Evolutionary conservation across 2,329 filamentous ascomycete genomes (phyloP), one percentile per base, ranked within the genome.

Genomic region (Torrubiellomyces zombiae): DNA sequence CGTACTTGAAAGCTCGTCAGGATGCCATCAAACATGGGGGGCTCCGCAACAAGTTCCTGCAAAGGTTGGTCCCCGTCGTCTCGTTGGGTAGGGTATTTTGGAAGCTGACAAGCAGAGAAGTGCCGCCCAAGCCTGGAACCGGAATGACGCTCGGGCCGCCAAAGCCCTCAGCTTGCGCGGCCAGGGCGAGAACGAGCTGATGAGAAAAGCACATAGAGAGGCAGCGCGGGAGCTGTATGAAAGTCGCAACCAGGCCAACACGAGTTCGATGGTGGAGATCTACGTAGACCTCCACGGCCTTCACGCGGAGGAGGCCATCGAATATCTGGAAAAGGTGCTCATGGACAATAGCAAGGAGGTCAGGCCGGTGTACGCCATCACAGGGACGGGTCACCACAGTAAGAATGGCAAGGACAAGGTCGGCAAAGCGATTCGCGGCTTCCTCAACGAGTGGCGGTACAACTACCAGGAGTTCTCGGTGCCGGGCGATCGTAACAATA

Each of bases 341-440:
- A 60, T 85, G 32, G 81, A 91, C 43, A 89, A 94, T 43, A 67
- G 63, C 36, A 63, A 70, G 36, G 72, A 78, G 37, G 64, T 63
- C 18, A 67, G 73, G 13, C 79, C 86, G 3, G 67, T 98, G 20
- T 98, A 95, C 47, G 85, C 85, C 37, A 95, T 98, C 47, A 94
- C 85, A 2, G 89, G 89, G 21, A 95, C 86, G 1, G 89, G 86
- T 4, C 85, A 95, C 44, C 89, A 98, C 53, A 92, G 81, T 48
- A 95, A 95, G 60, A 94, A 94, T 45, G 86, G 89, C 41, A 95
- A 95, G 50, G 89, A 98, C 53, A 98, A 98, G 55, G 81, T 98
- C 18, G 86, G 86, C 44, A 93, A 92, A 54, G 83, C 85, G 2
- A 75, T 95, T 33, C 75, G 89, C 27, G 72, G 68, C 37, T 95